A percentile compares a stretch with the other conserved stretches of the same genome.
Conservation (phyloP, 1,139 yeast species). For the Diutina siamensis region DNA sequence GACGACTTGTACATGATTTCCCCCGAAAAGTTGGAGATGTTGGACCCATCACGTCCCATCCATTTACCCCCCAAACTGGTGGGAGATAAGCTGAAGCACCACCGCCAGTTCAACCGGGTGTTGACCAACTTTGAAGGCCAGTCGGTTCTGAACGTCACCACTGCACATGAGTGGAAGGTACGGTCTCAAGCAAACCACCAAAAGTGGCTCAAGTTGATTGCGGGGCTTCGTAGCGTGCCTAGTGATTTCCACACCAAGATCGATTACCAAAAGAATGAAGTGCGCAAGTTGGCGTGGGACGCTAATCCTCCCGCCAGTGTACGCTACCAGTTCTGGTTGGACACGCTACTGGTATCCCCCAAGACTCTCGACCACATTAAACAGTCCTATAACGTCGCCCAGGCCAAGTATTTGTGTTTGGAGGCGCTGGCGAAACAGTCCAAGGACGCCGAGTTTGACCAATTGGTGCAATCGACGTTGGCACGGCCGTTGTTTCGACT, state of each 20-base stretch:
- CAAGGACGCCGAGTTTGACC: slow-evolving; percentile 26
- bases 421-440: slow-evolving; percentile 9
- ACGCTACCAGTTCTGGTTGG: slow-evolving; percentile 2
- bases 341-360: neutral
- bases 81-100: slow-evolving; percentile 27
- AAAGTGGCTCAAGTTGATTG: slow-evolving; percentile 18
- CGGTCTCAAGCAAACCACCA: slow-evolving; percentile 15
- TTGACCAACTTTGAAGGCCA: slow-evolving; percentile 21
- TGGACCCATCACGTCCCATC: slow-evolving; percentile 36
- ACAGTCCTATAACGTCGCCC: neutral
- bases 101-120: slow-evolving; percentile 26
- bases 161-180: slow-evolving; percentile 14
- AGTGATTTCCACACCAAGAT: slow-evolving; percentile 19
- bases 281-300: slow-evolving; percentile 30
- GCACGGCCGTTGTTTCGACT: slow-evolving; percentile 23
- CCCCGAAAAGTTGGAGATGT: slow-evolving; percentile 25
- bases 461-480: slow-evolving; percentile 16
- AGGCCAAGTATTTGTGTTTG: neutral
- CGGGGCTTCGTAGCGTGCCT: slow-evolving; percentile 11
- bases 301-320: slow-evolving; percentile 7
- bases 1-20: slow-evolving; percentile 39
- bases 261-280: slow-evolving; percentile 18
- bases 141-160: slow-evolving; percentile 11
- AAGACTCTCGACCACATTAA: neutral
- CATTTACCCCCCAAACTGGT: slow-evolving; percentile 32